Evolutionary conservation across 2,329 filamentous ascomycete species (phyloP).

Genomic region (Aspergillus oerlinghausenensis): DNA sequence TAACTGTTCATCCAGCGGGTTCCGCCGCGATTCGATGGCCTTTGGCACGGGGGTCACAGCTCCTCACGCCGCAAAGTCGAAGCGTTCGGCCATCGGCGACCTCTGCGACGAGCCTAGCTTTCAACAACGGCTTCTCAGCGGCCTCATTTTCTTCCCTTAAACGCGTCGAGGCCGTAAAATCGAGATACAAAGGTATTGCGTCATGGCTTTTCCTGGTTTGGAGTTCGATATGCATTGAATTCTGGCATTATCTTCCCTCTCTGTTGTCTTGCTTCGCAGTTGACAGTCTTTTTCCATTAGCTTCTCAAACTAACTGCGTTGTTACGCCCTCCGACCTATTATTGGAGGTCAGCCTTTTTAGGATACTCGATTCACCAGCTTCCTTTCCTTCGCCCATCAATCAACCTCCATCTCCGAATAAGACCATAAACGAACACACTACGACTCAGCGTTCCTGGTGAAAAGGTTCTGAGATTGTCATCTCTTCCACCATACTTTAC

Average conservation of each 20-base stretch:
- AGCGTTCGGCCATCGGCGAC: background rate
- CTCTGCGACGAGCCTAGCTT: background rate
- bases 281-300: background rate
- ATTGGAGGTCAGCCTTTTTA: background rate
- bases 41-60: background rate
- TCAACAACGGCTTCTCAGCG: background rate
- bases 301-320: background rate
- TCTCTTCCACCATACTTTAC: slow-evolving; percentile 18
- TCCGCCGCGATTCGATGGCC: background rate
- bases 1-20: background rate
- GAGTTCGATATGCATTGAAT: background rate
- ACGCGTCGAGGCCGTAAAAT: background rate
- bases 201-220: background rate
- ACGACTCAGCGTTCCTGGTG: background rate
- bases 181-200: background rate
- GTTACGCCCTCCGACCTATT: background rate
- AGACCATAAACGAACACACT: background rate
- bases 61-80: background rate
- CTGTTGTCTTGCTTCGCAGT: background rate
- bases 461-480: slow-evolving; percentile 14
- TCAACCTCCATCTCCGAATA: background rate
- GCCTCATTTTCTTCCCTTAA: background rate
- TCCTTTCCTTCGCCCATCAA: background rate
- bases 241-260: background rate
- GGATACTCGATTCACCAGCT: background rate